phyloP scores from a whole-genome alignment of 1,284 basidiomycete species.

The Pterulicium gracile region DNA sequence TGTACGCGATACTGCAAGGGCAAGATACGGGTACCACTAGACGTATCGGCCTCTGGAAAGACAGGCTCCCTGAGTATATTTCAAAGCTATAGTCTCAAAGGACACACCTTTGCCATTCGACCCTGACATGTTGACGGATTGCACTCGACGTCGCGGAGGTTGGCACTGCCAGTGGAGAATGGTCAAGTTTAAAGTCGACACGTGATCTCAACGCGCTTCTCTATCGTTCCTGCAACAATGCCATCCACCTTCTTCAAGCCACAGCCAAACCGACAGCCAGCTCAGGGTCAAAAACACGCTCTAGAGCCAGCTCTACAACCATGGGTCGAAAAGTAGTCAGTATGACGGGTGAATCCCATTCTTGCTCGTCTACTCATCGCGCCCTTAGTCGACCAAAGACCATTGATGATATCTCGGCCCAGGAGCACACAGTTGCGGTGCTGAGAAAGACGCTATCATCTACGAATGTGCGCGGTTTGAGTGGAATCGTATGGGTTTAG shows the following conservation, averaged over 20 bases:
- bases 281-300: constrained; percentile 27
- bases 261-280: constrained; percentile 26
- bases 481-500: constrained; percentile 2
- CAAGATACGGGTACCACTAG: too few species aligned
- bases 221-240: constrained; percentile 24
- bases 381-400: constrained; percentile 82
- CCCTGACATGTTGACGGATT: too few species aligned
- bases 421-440: constrained; percentile 93
- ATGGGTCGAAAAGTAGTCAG: constrained; percentile 97
- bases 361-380: constrained; percentile 8
- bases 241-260: constrained; percentile 58
- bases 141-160: too few species aligned
- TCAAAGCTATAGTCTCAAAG: too few species aligned
- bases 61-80: too few species aligned
- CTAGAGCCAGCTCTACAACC: constrained; percentile 69
- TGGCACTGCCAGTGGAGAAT: too few species aligned
- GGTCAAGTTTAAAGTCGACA: constrained; percentile 7
- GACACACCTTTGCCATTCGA: too few species aligned
- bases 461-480: constrained; percentile 66
- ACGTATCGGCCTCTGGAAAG: too few species aligned
- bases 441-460: constrained; percentile 86
- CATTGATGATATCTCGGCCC: constrained; percentile 94
- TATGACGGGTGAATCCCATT: constrained; percentile 6
- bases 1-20: neutral
- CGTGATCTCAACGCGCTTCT: constrained; percentile 20